Evolutionary conservation across 1,139 yeast species (phyloP), one percentile per base, ranked within the genome.

Genomic region (Yamadazyma sp.): DNA sequence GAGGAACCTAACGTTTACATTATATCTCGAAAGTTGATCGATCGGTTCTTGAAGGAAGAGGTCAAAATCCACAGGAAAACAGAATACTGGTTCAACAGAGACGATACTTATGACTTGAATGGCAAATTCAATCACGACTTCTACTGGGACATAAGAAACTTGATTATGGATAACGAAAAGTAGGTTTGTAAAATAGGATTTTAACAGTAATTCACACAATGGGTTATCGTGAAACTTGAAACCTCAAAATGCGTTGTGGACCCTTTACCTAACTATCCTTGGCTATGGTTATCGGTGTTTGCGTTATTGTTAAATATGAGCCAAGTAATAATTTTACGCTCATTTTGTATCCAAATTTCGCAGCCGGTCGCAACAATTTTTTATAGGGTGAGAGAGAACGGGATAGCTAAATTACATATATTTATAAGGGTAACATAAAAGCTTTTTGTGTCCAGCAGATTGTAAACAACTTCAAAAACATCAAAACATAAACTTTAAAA

Each of bases 91-190:
- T 77, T 77, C 47, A 59, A 64, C 8, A 66, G 67, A 8, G 61
- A 67, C 34, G 77, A 68, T 40, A 53, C 43, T 6, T 66, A 64
- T 44, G 54, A 54, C 33, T 40, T 54, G n/a, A 43, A 46, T 15
- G 44, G 42, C 16, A 49, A 41, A 17, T 48, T 56, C 44, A 69
- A 62, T 41, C 54, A 62, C 25, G 78, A 74, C 32, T 67, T 73
- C 51, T 63, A 70, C 48, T 70, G 77, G 70, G 84, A 79, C 49
- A 77, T 79, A 33, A 58, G 83, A 33, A 69, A 69, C 43, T 69
- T 79, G 76, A 79, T 79, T 3, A 63, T 70, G 48, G 76, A 70
- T 39, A 60, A 62, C 40, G 64, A 60, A 30, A 35, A 36, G 35
- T 49, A 28, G 18, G 17, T 14, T 15, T 14, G 30, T 27, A 24